A percentile compares a stretch with the other conserved stretches of the same genome.
Conservation (phyloP, 441 rosid species). For the Euphorbia celastroides region DNA sequence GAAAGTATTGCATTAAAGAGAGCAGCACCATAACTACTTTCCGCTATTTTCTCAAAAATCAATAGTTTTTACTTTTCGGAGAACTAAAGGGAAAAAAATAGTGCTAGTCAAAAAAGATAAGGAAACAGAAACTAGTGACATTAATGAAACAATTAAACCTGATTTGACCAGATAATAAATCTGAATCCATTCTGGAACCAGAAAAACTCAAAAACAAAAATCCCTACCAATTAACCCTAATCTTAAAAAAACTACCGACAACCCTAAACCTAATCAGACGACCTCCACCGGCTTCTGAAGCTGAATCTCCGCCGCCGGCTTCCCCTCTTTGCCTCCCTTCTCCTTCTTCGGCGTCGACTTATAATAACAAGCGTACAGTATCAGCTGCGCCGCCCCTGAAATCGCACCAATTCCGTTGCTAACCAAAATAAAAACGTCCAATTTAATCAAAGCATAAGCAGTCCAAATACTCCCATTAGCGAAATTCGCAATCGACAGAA, state of each 20-base stretch:
- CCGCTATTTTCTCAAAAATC: too few species aligned
- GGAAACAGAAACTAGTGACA: not conserved
- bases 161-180: not conserved
- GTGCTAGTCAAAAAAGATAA: not conserved
- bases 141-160: not conserved
- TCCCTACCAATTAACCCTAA: too few species aligned
- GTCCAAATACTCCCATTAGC: slow-evolving; percentile 55
- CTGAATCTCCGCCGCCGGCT: slow-evolving; percentile 39
- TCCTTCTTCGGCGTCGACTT: slow-evolving; percentile 22
- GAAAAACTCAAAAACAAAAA: not conserved
- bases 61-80: too few species aligned
- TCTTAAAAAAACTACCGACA: too few species aligned
- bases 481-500: slow-evolving; percentile 46
- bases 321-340: not conserved
- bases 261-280: not conserved
- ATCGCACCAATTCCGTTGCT: slow-evolving; percentile 60
- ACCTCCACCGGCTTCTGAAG: slow-evolving; percentile 14
- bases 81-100: not conserved
- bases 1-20: too few species aligned
- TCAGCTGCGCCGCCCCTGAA: slow-evolving; percentile 33
- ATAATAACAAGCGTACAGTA: slow-evolving; percentile 30
- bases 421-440: slow-evolving; percentile 60
- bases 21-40: too few species aligned
- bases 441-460: slow-evolving; percentile 43
- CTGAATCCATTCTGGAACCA: not conserved